Evolutionary conservation across 139 green algal species (phyloP), one percentile per base, ranked within the genome.

Genomic region (Tetradesmus obliquus): DNA sequence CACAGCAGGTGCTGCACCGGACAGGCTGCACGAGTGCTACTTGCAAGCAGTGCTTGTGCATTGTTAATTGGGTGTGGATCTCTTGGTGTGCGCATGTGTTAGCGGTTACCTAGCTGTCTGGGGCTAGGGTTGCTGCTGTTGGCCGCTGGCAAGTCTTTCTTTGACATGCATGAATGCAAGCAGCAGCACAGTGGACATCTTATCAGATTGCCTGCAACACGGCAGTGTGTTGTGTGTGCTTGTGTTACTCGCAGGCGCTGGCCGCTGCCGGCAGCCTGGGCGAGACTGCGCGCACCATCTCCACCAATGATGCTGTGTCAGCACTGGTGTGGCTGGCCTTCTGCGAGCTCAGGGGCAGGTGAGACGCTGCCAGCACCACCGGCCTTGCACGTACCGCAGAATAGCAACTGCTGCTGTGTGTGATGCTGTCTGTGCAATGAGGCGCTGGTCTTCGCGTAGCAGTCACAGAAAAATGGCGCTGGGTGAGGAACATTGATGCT

Each of bases 281-380:
- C 2, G 82, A 22, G 55, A 7, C 54, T 87, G 82, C 53, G 5
- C 58, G 60, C 19, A 8, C 10, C 32, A 88, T 88, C 57, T 89
- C 85, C 32, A 89, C 85, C 15, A 89, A 89, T 60, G 85, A 89
- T 53, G 85, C 66, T 32, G 15, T 89, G 66, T 89, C 85, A 55
- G 85, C 85, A 4, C 66, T 89, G 17, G 85, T 82, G 32, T 89
- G 85, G 85, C 32, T 89, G 13, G 62, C 62, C 62, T 89, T 82
- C 45, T 82, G 85, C 45, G 10, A 88, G 22, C 57, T 88, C 3
- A 79, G 83, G 58, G 57, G 22, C 83, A 76, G 66, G 66, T 76
- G 66, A 71, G 60, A 19, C 2, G 1, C 8, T 4, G 8, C 60
- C 15, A 13, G 8, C 15, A 5, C 32, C 32, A 45, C 32, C n/a